These are phyloP conservation scores for Trametes cingulata DNA, from an alignment of 768 basidiomycete genomes.

Conservation along the genomic window DNA sequence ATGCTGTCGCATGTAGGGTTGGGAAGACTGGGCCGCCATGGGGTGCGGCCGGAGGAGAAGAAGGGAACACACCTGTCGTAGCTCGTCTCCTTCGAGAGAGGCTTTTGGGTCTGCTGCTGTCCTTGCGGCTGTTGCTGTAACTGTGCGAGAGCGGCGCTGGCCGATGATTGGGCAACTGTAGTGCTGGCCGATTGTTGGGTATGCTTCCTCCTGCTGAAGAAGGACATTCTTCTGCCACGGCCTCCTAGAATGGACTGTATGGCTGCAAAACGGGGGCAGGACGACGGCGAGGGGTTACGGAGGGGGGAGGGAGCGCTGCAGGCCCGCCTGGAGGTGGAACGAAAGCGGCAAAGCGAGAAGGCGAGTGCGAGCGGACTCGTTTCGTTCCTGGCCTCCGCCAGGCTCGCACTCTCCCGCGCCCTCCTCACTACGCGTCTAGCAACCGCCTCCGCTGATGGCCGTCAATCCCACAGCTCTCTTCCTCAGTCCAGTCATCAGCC, in stretches of 20 bases:
- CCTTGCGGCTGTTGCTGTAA: constrained; percentile 23
- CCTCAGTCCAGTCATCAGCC: not conserved
- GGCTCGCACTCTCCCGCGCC: not conserved
- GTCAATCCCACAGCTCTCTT: constrained; percentile 8
- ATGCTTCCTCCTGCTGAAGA: constrained; percentile 89
- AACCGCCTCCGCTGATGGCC: constrained; percentile 29
- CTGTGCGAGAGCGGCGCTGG: constrained; percentile 58
- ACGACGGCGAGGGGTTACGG: not conserved
- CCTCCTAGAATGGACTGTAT: constrained; percentile 67
- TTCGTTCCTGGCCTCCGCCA: not conserved
- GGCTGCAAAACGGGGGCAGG: constrained; percentile 38
- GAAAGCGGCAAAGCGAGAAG: constrained; percentile 19
- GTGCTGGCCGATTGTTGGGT: constrained; percentile 34
- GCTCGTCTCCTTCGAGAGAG: constrained; percentile 32
- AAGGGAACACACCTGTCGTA: constrained; percentile 31
- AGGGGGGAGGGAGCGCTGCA: constrained; percentile 18
- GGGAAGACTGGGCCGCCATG: constrained; percentile 8
- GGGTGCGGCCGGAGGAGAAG: not conserved
- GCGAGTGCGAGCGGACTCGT: not conserved
- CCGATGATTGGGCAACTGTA: constrained; percentile 60
- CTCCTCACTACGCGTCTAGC: constrained; percentile 24
- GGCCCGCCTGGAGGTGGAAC: constrained; percentile 25
- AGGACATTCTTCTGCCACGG: constrained; percentile 82
- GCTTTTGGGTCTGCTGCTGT: constrained; percentile 35
- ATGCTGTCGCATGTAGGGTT: constrained; percentile 12